Evolutionary conservation across 768 basidiomycete genomes (phyloP).

Genomic region (Exidia glandulosa): DNA sequence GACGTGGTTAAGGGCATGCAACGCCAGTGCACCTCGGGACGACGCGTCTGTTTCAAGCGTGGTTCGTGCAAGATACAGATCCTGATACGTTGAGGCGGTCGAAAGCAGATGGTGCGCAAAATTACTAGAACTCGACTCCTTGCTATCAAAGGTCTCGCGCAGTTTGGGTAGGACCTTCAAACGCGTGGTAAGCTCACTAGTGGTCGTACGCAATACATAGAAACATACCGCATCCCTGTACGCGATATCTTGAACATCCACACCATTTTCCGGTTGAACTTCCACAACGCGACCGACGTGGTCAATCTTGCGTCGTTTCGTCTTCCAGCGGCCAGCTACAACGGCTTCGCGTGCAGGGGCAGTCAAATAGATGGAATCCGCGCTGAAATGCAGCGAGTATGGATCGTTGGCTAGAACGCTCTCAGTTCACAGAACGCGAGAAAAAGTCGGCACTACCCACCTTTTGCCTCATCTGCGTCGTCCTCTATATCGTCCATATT

Average conservation of each 20-base stretch:
- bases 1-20: slow-evolving; percentile 84
- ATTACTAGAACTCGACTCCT: background rate
- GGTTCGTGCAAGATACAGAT: slow-evolving; percentile 63
- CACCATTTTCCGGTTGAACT: slow-evolving; percentile 34
- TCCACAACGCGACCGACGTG: slow-evolving; percentile 48
- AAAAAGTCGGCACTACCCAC: slow-evolving; percentile 5
- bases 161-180: slow-evolving; percentile 38
- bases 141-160: slow-evolving; percentile 40
- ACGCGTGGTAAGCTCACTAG: background rate
- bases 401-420: slow-evolving; percentile 23
- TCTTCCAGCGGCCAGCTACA: slow-evolving; percentile 48
- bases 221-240: slow-evolving; percentile 14
- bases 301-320: slow-evolving; percentile 35
- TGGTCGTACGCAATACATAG: slow-evolving; percentile 10
- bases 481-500: slow-evolving; percentile 11
- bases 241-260: slow-evolving; percentile 15
- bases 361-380: slow-evolving; percentile 39
- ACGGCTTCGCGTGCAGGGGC: slow-evolving; percentile 39
- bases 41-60: slow-evolving; percentile 52
- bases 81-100: slow-evolving; percentile 53
- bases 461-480: slow-evolving; percentile 8
- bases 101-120: slow-evolving; percentile 32
- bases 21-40: slow-evolving; percentile 55
- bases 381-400: slow-evolving; percentile 71
- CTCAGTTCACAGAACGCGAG: background rate